Base-by-base conservation (phyloP, 2,329 filamentous ascomycete genomes). In the Lasiodiplodia sp. region DNA sequence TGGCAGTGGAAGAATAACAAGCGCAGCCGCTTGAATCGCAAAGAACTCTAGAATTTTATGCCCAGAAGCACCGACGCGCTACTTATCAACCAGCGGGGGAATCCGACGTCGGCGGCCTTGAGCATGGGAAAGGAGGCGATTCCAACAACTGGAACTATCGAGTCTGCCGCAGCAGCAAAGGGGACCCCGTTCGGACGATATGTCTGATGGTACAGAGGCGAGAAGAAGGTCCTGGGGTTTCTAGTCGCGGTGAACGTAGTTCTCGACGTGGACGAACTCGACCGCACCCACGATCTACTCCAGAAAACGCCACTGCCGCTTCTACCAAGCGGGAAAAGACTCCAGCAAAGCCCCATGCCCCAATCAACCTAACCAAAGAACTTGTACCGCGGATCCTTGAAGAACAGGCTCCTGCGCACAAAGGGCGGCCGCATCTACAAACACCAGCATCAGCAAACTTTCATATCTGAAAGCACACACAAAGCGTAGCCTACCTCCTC, bases 31-130 rank as follows among this genome's bases (percentile, higher is more conserved):
- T 34, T 7, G 31, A 34, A 34, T 10, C 8, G 2, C 8, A 10
- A 8, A 34, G 8, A 34, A 34, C 28, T 34, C 31, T 8, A 34
- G 8, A 8, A 1, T 34, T 34, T 34, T 10, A 34, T 34, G 2
- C 31, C 6, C 8, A 34, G 8, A 10, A 34, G 31, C 31, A 2
- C 31, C 31, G 1, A 28, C 4, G 28, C 4, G 28, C 28, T 28
- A 28, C 28, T 10, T 2, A 34, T 34, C 31, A 99, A 83, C 67
- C 96, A 93, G 68, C 96, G 90, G 67, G 96, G 96, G 78, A 99
- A 99, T n/a, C 96, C 96, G 77, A 99, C 99, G 82, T 99, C 96
- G 68, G 96, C 96, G 74, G 99, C 90, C 82, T 99, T 99, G 70
- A 99, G 88, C 91, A 98, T 96, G 4, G 96, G 96, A 51, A 99